Percentiles rank a stretch among this genome's conserved stretches.
These are phyloP conservation scores for Penicillium sp. DNA, from an alignment of 2,329 filamentous ascomycete genomes.

Conservation along the genomic window DNA sequence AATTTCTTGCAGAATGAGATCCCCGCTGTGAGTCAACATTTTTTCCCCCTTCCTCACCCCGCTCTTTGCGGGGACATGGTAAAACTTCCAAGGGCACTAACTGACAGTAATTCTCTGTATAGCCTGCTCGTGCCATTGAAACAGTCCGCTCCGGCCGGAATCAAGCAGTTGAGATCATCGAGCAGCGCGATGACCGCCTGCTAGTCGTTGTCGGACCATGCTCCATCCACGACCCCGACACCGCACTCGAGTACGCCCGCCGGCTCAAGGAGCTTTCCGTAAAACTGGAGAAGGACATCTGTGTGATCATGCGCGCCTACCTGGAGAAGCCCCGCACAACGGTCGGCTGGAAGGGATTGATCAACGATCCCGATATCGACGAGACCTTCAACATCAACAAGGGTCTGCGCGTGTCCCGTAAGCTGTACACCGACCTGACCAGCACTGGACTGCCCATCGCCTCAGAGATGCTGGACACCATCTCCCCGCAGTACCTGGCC, in stretches of 20 bases:
- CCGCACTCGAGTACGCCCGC: slow-evolving; percentile 78
- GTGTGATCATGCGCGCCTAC: slow-evolving; percentile 96
- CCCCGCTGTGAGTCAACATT: slow-evolving; percentile 53
- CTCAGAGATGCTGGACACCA: slow-evolving; percentile 96
- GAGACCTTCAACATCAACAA: slow-evolving; percentile 99
- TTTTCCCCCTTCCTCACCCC: slow-evolving; percentile 50
- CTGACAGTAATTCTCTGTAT: slow-evolving; percentile 7
- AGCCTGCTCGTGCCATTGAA: slow-evolving; percentile 35
- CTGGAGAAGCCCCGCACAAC: slow-evolving; percentile 97
- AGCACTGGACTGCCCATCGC: slow-evolving; percentile 84
- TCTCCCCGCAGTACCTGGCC: slow-evolving; percentile 93
- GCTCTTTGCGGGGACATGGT: slow-evolving; percentile 57
- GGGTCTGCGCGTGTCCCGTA: slow-evolving; percentile 80
- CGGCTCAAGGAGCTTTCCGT: slow-evolving; percentile 68
- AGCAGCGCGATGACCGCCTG: slow-evolving; percentile 68
- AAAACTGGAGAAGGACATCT: slow-evolving; percentile 72
- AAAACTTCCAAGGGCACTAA: slow-evolving; percentile 28
- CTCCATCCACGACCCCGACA: slow-evolving; percentile 88
- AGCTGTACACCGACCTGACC: slow-evolving; percentile 88
- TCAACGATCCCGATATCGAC: slow-evolving; percentile 98
- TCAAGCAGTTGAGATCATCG: slow-evolving; percentile 64
- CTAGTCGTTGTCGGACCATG: slow-evolving; percentile 92
- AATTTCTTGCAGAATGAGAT: slow-evolving; percentile 80
- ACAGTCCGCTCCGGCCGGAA: slow-evolving; percentile 39
- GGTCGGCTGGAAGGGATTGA: slow-evolving; percentile 97